A percentile compares a stretch with the other conserved stretches of the same genome.
phyloP scores from a whole-genome alignment of 2,329 filamentous ascomycete species.

The Aspergillus niger region DNA sequence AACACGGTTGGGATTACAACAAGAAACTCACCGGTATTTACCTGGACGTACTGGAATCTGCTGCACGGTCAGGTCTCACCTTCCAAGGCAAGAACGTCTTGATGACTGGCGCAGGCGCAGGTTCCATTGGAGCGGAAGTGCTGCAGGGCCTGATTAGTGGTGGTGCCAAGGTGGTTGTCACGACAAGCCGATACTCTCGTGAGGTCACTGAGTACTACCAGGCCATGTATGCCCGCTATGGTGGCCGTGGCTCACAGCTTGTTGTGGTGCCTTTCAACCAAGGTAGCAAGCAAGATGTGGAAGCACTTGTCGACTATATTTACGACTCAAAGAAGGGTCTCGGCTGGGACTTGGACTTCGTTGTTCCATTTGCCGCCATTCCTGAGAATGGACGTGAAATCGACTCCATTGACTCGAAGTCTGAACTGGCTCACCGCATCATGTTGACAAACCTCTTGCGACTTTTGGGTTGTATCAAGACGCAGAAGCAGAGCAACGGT shows the following conservation, averaged over 20 bases:
- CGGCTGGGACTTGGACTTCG: constrained; percentile 96
- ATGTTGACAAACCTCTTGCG: constrained; percentile 97
- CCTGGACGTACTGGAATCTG: constrained; percentile 86
- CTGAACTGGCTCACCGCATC: constrained; percentile 95
- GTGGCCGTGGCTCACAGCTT: constrained; percentile 90
- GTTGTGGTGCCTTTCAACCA: constrained; percentile 99
- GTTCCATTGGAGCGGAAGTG: constrained; percentile 96
- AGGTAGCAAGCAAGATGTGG: constrained; percentile 96
- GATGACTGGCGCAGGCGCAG: constrained; percentile 97
- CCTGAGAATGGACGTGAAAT: constrained; percentile 98
- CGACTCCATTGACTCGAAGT: constrained; percentile 93
- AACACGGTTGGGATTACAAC: constrained; percentile 98
- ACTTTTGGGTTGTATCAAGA: constrained; percentile 85
- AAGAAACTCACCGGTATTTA: constrained; percentile 96
- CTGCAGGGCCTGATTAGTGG: constrained; percentile 94
- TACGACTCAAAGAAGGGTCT: constrained; percentile 95
- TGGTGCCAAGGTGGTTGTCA: constrained; percentile 94
- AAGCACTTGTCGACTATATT: constrained; percentile 92
- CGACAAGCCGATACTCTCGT: constrained; percentile 92
- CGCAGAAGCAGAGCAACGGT: constrained; percentile 81
- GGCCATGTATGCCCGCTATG: constrained; percentile 94
- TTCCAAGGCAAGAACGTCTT: constrained; percentile 95
- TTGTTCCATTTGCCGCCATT: constrained; percentile 95
- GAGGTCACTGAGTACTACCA: constrained; percentile 99
- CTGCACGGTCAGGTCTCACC: constrained; percentile 81